Evolutionary conservation across 495 filamentous ascomycete species (phyloP).

Genomic region (Podospora comata): DNA sequence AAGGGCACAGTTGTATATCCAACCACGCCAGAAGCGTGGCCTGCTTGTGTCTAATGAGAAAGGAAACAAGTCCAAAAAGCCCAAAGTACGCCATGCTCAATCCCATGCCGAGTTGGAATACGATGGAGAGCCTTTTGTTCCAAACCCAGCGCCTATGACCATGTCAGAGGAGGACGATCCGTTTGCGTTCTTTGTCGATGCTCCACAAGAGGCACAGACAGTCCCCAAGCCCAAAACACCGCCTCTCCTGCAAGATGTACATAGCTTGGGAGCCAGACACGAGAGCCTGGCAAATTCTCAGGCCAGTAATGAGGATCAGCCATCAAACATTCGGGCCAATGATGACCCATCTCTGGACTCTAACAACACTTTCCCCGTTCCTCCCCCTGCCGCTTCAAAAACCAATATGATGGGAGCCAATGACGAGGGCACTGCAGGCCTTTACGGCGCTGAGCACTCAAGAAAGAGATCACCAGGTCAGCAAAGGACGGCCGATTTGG

Average conservation of each 20-base stretch:
- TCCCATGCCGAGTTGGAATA: background rate
- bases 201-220: background rate
- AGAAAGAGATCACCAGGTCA: background rate
- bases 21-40: slow-evolving; percentile 42
- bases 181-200: background rate
- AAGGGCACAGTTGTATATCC: slow-evolving; percentile 42
- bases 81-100: background rate
- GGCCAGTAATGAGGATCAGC: background rate
- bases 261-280: background rate
- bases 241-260: background rate
- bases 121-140: background rate
- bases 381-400: background rate
- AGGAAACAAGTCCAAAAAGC: slow-evolving; percentile 11
- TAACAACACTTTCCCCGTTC: background rate
- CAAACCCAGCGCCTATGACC: background rate
- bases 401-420: background rate
- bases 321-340: background rate
- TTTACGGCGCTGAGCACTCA: background rate
- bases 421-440: background rate
- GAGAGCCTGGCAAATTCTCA: background rate
- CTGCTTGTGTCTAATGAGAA: slow-evolving; percentile 38
- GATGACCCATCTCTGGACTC: background rate
- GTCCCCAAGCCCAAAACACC: background rate
- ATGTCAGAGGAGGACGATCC: background rate
- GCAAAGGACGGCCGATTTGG: background rate